Evolutionary conservation across 2,329 filamentous ascomycete genomes (phyloP).

Genomic region (Aureobasidium sp.): DNA sequence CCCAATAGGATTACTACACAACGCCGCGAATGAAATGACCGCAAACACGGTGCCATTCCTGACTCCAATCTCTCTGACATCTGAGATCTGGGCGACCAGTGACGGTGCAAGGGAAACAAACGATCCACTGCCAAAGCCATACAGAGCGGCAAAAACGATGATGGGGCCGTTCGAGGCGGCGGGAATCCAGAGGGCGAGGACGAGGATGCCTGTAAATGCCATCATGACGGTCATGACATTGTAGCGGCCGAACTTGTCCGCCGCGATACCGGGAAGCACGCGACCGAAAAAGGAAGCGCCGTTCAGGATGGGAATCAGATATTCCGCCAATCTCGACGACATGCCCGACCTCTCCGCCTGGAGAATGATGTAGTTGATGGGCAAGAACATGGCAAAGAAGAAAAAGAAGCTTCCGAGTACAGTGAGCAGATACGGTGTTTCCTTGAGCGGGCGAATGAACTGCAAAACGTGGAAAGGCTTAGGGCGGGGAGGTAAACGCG

Average conservation of each 20-base stretch:
- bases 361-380: conserved; percentile 45
- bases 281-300: conserved; percentile 46
- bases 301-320: conserved; percentile 51
- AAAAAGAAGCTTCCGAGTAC: conserved; percentile 43
- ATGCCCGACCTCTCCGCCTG: conserved; percentile 45
- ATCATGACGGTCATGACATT: conserved; percentile 49
- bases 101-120: conserved; percentile 58
- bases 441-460: conserved; percentile 29
- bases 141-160: conserved; percentile 59
- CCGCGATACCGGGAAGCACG: conserved; percentile 48
- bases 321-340: conserved; percentile 40
- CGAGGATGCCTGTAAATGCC: conserved; percentile 39
- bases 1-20: conserved; percentile 50
- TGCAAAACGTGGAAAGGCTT: conserved; percentile 28
- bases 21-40: conserved; percentile 55
- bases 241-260: conserved; percentile 48
- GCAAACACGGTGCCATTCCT: conserved; percentile 60
- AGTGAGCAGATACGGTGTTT: conserved; percentile 29
- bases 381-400: conserved; percentile 56
- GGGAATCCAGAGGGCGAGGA: conserved; percentile 51
- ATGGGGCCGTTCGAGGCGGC: conserved; percentile 48
- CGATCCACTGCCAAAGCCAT: conserved; percentile 62
- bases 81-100: conserved; percentile 62
- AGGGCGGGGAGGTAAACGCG: conserved; percentile 39
- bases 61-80: conserved; percentile 59